Percentiles rank a stretch among this genome's conserved stretches.
Conservation (phyloP, 345 rosid species). For the Salix koriyanagi region DNA sequence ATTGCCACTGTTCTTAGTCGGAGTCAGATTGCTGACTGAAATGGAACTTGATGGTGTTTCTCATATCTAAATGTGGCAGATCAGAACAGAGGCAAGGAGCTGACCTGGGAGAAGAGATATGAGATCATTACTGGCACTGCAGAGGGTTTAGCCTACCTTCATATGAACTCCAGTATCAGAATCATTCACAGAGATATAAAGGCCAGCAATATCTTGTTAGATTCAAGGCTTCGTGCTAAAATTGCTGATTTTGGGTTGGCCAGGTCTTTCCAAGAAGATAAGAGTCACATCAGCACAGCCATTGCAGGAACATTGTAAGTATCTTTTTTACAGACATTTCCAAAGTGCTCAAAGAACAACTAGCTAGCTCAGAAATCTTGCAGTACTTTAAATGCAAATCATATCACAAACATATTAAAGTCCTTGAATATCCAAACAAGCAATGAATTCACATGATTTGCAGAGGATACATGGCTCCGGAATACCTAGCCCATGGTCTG, state of each 20-base stretch:
- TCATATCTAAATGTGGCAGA: conserved; percentile 38
- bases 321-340: not conserved
- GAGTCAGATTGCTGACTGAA: not conserved
- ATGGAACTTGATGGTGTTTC: not conserved
- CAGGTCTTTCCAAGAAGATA: conserved; percentile 82
- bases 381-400: not conserved
- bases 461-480: conserved; percentile 97
- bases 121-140: conserved; percentile 68
- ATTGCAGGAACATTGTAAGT: conserved; percentile 94
- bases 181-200: conserved; percentile 90
- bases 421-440: not conserved
- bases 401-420: not conserved
- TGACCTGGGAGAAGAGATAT: conserved; percentile 69
- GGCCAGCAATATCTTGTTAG: conserved; percentile 84
- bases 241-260: conserved; percentile 95
- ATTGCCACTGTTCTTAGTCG: not conserved
- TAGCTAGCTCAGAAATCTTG: not conserved
- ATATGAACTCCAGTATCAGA: conserved; percentile 58
- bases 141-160: conserved; percentile 82
- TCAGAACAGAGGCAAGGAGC: conserved; percentile 48
- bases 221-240: conserved; percentile 74
- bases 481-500: conserved; percentile 87
- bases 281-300: conserved; percentile 95
- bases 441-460: conserved; percentile 13
- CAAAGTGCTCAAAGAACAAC: too few species aligned